Evolutionary conservation across 257 asterid species (phyloP).

Genomic region (Przewalskia tangutica): DNA sequence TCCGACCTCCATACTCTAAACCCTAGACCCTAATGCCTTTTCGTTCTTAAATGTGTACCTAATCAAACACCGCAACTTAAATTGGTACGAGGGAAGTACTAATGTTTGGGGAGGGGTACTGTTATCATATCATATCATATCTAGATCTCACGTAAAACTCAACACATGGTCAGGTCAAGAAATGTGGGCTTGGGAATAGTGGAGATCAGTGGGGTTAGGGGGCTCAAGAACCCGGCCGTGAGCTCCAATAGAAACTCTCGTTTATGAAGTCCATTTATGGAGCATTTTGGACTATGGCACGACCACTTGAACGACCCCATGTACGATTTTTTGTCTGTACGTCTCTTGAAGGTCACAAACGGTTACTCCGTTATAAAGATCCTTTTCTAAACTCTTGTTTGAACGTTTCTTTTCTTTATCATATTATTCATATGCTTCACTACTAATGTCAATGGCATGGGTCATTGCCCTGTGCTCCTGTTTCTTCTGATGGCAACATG

Average conservation of each 20-base stretch:
- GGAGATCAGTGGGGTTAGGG: neutral
- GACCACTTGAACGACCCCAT: neutral
- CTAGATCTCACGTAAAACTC: neutral
- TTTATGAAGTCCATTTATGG: neutral
- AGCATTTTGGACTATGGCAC: neutral
- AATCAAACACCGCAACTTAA: no score
- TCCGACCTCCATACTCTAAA: no score
- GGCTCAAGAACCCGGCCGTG: slow-evolving; percentile 11
- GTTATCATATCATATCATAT: neutral
- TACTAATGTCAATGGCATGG: neutral
- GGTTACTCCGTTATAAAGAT: neutral
- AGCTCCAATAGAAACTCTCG: neutral
- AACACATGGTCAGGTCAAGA: neutral
- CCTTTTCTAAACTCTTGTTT: no score
- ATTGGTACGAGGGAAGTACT: no score
- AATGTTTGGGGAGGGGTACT: neutral
- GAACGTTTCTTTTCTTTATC: neutral
- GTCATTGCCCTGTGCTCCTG: neutral
- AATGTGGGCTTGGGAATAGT: neutral
- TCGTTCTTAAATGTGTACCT: no score
- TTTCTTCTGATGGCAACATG: slow-evolving; percentile 4
- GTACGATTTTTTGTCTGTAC: neutral
- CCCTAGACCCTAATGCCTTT: no score
- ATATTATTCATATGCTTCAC: neutral
- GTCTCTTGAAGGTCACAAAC: neutral